phyloP scores from a whole-genome alignment of 2,329 filamentous ascomycete genomes.

The Monascus ruber region DNA sequence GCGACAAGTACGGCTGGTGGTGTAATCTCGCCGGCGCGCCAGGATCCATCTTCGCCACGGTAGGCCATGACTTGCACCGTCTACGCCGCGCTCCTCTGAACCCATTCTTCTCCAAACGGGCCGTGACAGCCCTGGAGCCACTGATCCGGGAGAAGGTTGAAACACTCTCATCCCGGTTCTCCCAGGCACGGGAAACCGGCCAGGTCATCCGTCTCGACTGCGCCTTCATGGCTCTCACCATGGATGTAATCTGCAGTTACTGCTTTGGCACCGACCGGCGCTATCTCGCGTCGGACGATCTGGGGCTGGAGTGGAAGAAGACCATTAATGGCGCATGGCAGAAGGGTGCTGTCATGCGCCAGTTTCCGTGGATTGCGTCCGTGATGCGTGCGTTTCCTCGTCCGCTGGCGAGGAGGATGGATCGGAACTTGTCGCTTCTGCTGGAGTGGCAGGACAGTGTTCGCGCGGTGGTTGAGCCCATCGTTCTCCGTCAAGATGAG shows the following conservation, averaged over 20 bases:
- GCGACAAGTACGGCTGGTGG: conserved; percentile 15
- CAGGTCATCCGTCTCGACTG: conserved; percentile 12
- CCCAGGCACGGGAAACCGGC: conserved; percentile 6
- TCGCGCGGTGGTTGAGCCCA: no score
- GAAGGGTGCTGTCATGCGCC: conserved; percentile 12
- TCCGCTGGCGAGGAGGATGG: no score
- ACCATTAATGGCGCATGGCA: conserved; percentile 14
- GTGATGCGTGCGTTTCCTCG: no score
- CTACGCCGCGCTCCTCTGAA: conserved; percentile 12
- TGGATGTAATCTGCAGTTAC: conserved; percentile 29
- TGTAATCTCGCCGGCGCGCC: conserved; percentile 7
- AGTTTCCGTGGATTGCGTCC: conserved; percentile 7
- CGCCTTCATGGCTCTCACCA: conserved; percentile 19
- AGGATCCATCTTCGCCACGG: conserved; percentile 9
- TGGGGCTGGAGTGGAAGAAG: conserved; percentile 13
- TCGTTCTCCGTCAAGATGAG: no score
- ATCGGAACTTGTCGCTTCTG: no score
- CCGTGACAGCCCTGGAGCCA: conserved; percentile 25
- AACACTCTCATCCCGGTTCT: conserved; percentile 16
- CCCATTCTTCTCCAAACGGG: conserved; percentile 17
- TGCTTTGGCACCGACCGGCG: conserved; percentile 23
- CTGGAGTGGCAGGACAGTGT: no score
- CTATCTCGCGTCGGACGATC: conserved; percentile 18
- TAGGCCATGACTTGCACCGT: conserved; percentile 12
- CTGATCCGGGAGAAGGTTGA: conserved; percentile 26